A percentile compares a stretch with the other conserved stretches of the same genome.
phyloP scores from a whole-genome alignment of 495 filamentous ascomycete genomes.

The Lindgomyces ingoldianus region DNA sequence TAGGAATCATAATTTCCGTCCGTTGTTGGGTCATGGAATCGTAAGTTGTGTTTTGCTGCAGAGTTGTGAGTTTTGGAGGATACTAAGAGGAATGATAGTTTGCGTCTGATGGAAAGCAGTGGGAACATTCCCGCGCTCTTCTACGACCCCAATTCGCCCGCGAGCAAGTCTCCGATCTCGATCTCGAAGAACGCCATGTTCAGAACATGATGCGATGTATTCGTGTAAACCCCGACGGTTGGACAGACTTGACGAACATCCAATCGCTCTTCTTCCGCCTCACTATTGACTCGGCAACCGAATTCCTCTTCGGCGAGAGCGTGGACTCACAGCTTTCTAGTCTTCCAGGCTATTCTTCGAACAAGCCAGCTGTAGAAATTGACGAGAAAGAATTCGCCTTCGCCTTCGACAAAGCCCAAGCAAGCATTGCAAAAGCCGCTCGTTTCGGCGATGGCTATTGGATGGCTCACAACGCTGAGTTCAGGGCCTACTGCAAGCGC shows the following conservation, averaged over 20 bases:
- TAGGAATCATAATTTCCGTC: constrained; percentile 37
- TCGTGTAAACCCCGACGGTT: constrained; percentile 35
- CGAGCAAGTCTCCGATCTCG: constrained; percentile 76
- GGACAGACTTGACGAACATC: constrained; percentile 62
- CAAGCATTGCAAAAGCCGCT: constrained; percentile 26
- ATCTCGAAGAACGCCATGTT: constrained; percentile 77
- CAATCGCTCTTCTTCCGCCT: constrained; percentile 74
- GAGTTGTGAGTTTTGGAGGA: neutral
- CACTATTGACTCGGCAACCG: constrained; percentile 79
- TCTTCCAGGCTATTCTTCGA: constrained; percentile 23
- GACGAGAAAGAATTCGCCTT: constrained; percentile 34
- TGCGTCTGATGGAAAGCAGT: constrained; percentile 69
- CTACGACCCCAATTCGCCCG: constrained; percentile 82
- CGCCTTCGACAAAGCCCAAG: constrained; percentile 39
- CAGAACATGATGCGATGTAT: constrained; percentile 38
- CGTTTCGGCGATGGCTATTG: constrained; percentile 47
- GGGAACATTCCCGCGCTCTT: constrained; percentile 74
- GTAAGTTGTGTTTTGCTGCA: constrained; percentile 19
- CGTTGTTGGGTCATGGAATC: constrained; percentile 42
- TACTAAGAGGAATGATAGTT: constrained; percentile 48
- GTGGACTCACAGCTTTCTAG: constrained; percentile 58
- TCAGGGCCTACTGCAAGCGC: constrained; percentile 61
- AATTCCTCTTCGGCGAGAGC: constrained; percentile 80
- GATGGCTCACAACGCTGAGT: constrained; percentile 59
- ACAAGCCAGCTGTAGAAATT: neutral